These are phyloP conservation scores for Lactarius hengduanensis DNA, from an alignment of 768 basidiomycete species.

Conservation along the genomic window DNA sequence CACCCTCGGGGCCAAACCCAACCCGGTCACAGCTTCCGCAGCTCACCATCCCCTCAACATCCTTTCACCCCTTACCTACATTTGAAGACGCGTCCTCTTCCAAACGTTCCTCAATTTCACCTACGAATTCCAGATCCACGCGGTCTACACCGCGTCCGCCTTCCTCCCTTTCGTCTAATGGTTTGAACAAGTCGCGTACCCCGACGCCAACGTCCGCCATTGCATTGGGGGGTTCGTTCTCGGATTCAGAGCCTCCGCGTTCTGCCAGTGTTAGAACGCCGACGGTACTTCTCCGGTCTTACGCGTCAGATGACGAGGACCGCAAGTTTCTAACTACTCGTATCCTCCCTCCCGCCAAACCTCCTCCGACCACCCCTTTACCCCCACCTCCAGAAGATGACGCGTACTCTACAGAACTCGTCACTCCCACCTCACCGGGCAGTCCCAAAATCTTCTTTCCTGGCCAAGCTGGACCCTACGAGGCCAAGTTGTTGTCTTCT, in stretches of 20 bases:
- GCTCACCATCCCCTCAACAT: conserved; percentile 15
- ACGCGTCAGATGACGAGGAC: conserved; percentile 26
- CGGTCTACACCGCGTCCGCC: conserved; percentile 15
- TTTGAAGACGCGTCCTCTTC: conserved; percentile 23
- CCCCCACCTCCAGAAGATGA: conserved; percentile 20
- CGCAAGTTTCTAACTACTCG: conserved; percentile 22
- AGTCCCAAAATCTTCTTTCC: conserved; percentile 17
- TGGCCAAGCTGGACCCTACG: conserved; percentile 12
- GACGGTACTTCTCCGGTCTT: conserved; percentile 14
- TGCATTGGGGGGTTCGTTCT: conserved; percentile 22
- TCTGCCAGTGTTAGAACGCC: conserved; percentile 9
- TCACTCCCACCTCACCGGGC: conserved; percentile 10
- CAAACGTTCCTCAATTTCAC: conserved; percentile 21
- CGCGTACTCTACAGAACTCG: neutral
- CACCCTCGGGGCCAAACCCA: neutral
- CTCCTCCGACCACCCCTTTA: conserved; percentile 24
- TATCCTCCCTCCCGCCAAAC: conserved; percentile 22
- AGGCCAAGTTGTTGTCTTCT: conserved; percentile 10
- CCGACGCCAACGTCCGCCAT: conserved; percentile 21
- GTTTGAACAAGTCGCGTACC: conserved; percentile 21
- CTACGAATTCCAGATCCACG: conserved; percentile 16
- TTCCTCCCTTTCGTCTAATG: conserved; percentile 9
- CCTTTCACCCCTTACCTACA: conserved; percentile 8
- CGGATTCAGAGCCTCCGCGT: conserved; percentile 24
- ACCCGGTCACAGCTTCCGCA: conserved; percentile 4